phyloP scores from a whole-genome alignment of 2,329 filamentous ascomycete genomes.

The Colletotrichum limetticola region DNA sequence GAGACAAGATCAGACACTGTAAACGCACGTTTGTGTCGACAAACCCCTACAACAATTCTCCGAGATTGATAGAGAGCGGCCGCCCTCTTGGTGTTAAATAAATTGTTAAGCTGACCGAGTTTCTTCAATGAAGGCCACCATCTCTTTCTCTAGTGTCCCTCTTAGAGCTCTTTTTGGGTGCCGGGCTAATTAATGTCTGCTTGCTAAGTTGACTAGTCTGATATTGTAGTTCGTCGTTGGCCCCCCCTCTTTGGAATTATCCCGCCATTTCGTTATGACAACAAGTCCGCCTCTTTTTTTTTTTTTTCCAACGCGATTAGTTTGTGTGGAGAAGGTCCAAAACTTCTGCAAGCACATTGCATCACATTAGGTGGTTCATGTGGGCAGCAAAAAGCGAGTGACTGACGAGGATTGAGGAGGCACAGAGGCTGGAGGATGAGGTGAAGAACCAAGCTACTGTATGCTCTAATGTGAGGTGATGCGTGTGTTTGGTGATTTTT shows the following conservation, averaged over 20 bases:
- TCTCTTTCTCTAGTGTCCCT: neutral
- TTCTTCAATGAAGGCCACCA: neutral
- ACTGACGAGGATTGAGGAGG: neutral
- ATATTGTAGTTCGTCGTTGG: neutral
- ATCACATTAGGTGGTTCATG: neutral
- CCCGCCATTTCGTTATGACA: neutral
- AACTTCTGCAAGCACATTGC: neutral
- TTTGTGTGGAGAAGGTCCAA: neutral
- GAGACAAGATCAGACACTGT: neutral
- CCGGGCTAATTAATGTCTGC: neutral
- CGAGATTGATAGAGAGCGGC: neutral
- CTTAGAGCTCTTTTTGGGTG: neutral
- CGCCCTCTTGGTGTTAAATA: slow-evolving; percentile 3
- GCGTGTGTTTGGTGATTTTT: neutral
- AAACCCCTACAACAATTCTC: no score
- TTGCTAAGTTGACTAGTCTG: neutral
- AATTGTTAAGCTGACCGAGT: slow-evolving; percentile 22
- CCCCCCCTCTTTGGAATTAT: neutral
- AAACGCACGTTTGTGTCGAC: neutral
- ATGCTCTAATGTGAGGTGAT: slow-evolving; percentile 3
- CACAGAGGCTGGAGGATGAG: no score
- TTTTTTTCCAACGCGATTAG: neutral
- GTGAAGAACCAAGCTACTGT: neutral
- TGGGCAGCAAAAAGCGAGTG: neutral
- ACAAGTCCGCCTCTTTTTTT: neutral